phyloP scores from a whole-genome alignment of 2,329 filamentous ascomycete species.

The Arthrocladium fulminans region DNA sequence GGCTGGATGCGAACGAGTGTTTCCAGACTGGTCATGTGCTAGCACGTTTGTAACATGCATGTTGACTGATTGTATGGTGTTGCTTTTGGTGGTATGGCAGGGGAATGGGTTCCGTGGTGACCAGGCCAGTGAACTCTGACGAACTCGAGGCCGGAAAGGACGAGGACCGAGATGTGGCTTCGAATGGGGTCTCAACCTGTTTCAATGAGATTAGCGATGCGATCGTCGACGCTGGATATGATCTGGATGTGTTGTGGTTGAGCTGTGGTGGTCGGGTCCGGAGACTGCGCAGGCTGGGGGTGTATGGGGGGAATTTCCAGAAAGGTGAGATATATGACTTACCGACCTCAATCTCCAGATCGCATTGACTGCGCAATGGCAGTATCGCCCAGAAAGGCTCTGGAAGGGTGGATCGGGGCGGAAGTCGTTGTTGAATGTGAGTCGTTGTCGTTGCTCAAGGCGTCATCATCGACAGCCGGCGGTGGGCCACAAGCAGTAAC shows the following conservation, averaged over 20 bases:
- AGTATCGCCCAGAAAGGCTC: neutral
- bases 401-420: neutral
- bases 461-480: constrained; percentile 1
- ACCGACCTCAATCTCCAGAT: neutral
- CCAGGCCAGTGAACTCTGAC: neutral
- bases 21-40: neutral
- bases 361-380: constrained; percentile 3
- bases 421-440: neutral
- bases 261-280: neutral
- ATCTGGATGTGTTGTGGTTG: neutral
- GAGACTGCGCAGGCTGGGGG: neutral
- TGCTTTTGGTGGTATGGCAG: neutral
- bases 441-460: constrained; percentile 7
- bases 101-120: neutral
- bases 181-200: neutral
- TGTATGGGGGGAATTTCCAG: neutral
- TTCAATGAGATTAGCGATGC: neutral
- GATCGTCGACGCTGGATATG: neutral
- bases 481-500: constrained; percentile 1
- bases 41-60: constrained; percentile 8
- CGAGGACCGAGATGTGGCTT: neutral
- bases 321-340: neutral
- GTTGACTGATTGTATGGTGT: neutral
- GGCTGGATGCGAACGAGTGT: constrained; percentile 22
- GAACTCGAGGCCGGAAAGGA: neutral